A percentile compares a stretch with the other conserved stretches of the same genome.
Conservation (phyloP, 2,329 filamentous ascomycete genomes). For the Exophiala dermatitidis region DNA sequence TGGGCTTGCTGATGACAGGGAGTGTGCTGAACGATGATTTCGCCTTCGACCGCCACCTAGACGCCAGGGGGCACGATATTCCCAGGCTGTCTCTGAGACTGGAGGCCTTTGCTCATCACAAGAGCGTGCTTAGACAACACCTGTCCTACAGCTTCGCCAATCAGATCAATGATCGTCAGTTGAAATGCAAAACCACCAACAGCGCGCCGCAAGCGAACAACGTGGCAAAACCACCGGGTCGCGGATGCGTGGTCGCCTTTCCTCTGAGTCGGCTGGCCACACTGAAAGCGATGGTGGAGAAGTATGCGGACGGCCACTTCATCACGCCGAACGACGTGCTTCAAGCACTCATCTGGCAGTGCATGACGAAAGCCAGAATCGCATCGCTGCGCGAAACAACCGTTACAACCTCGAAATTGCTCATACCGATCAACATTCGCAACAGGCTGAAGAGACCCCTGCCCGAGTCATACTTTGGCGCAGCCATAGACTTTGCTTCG, state of each 20-base stretch:
- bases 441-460: constrained; percentile 33
- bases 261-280: constrained; percentile 9
- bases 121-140: constrained; percentile 19
- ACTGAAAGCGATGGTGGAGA: constrained; percentile 9
- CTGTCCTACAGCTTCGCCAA: constrained; percentile 20
- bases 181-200: constrained; percentile 15
- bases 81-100: constrained; percentile 18
- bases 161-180: constrained; percentile 18
- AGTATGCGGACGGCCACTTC: constrained; percentile 5
- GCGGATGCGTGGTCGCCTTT: constrained; percentile 24
- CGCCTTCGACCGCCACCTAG: constrained; percentile 19
- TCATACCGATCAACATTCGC: constrained; percentile 36
- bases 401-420: constrained; percentile 32
- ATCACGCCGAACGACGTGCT: constrained; percentile 20
- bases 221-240: constrained; percentile 13
- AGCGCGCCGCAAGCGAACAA: not conserved
- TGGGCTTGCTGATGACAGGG: constrained; percentile 22
- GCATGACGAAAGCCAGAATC: constrained; percentile 29
- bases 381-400: constrained; percentile 28
- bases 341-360: constrained; percentile 35
- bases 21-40: constrained; percentile 20
- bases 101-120: constrained; percentile 18
- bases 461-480: constrained; percentile 35
- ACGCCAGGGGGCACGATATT: constrained; percentile 5
- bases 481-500: constrained; percentile 36